Percentiles rank a stretch among this genome's conserved stretches.
Evolutionary conservation across 2,329 filamentous ascomycete genomes (phyloP).

Genomic region (Calonectria henricotiae): DNA sequence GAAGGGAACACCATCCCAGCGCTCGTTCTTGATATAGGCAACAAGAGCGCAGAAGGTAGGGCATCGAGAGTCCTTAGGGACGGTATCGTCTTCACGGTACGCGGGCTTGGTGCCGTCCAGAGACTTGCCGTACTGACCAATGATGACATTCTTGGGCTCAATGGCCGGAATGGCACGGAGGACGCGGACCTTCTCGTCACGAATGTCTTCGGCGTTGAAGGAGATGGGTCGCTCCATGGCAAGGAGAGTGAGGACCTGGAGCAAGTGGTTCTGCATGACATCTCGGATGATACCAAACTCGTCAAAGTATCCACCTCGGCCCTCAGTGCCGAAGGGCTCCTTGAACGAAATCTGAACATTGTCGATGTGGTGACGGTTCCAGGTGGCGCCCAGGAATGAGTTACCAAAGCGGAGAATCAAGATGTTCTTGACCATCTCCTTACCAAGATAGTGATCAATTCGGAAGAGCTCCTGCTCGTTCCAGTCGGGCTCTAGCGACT

Average conservation of each 20-base stretch:
- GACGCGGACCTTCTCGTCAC: conserved; percentile 98
- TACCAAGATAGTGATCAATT: conserved; percentile 99
- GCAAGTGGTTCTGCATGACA: conserved; percentile 99
- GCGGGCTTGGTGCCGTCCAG: conserved; percentile 96
- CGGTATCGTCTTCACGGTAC: conserved; percentile 99
- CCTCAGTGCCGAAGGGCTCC: conserved; percentile 98
- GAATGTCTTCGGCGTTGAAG: conserved; percentile 97
- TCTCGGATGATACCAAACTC: conserved; percentile 99
- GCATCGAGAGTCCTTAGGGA: conserved; percentile 96
- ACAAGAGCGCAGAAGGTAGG: conserved; percentile 98
- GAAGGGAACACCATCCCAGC: conserved; percentile 99
- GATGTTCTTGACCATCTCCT: conserved; percentile 99
- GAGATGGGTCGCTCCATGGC: conserved; percentile 99
- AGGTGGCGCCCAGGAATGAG: conserved; percentile 97
- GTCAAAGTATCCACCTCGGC: conserved; percentile 98
- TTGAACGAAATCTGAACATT: conserved; percentile 99
- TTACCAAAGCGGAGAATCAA: conserved; percentile 98
- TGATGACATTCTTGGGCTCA: conserved; percentile 99
- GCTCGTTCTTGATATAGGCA: conserved; percentile 99
- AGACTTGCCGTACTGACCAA: conserved; percentile 97
- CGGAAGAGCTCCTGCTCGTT: conserved; percentile 99
- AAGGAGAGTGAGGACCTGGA: conserved; percentile 95
- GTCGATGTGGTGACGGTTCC: conserved; percentile 99
- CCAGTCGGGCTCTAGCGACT: conserved; percentile 97
- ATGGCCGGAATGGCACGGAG: conserved; percentile 94